These are phyloP conservation scores for Pilasporangium apinafurcum DNA, from an alignment of 352 stramenopile species.

Conservation along the genomic window DNA sequence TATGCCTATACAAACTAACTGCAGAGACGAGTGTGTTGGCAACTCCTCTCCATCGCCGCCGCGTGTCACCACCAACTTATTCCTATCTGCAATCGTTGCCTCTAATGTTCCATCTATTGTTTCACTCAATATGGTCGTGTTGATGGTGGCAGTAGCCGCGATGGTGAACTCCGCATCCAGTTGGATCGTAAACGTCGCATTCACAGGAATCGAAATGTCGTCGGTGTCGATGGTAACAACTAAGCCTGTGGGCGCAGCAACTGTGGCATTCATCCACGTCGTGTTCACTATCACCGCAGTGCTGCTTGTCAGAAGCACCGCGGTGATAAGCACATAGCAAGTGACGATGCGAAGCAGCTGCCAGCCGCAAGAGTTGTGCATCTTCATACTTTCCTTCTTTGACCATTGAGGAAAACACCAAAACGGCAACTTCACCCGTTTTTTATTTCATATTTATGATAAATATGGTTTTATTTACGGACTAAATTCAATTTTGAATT, in stretches of 20 bases:
- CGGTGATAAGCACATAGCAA: neutral
- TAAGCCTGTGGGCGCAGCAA: slow-evolving; percentile 9
- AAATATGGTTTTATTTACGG: too few species aligned
- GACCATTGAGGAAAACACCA: too few species aligned
- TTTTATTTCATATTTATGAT: too few species aligned
- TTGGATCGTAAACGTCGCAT: slow-evolving; percentile 22
- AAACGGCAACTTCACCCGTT: too few species aligned
- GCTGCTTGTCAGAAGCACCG: neutral
- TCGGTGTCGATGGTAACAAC: slow-evolving; percentile 15
- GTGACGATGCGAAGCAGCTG: neutral
- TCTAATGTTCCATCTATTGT: slow-evolving; percentile 18
- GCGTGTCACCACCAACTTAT: slow-evolving; percentile 13
- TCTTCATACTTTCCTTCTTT: too few species aligned
- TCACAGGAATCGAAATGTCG: slow-evolving; percentile 11
- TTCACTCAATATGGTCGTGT: slow-evolving; percentile 6
- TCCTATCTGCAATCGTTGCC: slow-evolving; percentile 8
- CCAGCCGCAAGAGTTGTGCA: too few species aligned
- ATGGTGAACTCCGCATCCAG: slow-evolving; percentile 17
- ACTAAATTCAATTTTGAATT: too few species aligned
- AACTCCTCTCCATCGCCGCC: slow-evolving; percentile 6
- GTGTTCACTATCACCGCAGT: neutral
- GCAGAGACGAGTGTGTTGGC: neutral
- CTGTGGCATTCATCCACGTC: slow-evolving; percentile 23
- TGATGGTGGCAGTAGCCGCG: slow-evolving; percentile 8
- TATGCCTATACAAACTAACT: slow-evolving; percentile 6